phyloP scores from a whole-genome alignment of 192 early-diverging fungal genomes.

The Lunasporangiospora selenospora region DNA sequence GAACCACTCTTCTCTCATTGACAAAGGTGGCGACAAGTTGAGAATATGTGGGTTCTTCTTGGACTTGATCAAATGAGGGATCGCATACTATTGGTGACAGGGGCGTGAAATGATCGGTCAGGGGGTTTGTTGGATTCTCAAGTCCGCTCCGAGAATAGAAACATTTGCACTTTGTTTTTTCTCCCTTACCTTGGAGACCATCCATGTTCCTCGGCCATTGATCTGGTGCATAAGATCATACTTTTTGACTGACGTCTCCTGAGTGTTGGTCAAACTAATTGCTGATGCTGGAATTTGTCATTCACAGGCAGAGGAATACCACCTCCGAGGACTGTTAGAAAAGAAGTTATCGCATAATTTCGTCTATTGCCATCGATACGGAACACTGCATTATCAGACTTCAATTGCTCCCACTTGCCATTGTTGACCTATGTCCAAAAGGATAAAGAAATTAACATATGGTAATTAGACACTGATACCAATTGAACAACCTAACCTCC shows the following conservation, averaged over 20 bases:
- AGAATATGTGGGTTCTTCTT: slow-evolving; percentile 76
- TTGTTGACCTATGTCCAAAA: slow-evolving; percentile 45
- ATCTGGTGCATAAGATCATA: slow-evolving; percentile 81
- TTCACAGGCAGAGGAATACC: too few species aligned
- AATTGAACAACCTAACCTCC: too few species aligned
- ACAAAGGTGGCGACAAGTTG: slow-evolving; percentile 74
- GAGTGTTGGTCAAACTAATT: slow-evolving; percentile 70
- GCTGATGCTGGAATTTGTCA: slow-evolving; percentile 67
- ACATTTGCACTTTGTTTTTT: neutral
- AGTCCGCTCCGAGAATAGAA: too few species aligned
- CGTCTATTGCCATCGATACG: too few species aligned
- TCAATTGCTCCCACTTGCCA: slow-evolving; percentile 4
- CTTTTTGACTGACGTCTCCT: slow-evolving; percentile 60
- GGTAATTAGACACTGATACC: too few species aligned
- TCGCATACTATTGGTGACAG: slow-evolving; percentile 47
- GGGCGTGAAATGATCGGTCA: neutral
- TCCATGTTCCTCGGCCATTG: slow-evolving; percentile 83
- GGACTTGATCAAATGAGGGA: slow-evolving; percentile 72
- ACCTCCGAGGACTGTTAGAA: too few species aligned
- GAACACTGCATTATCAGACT: neutral
- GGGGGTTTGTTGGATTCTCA: too few species aligned
- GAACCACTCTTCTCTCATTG: slow-evolving; percentile 77
- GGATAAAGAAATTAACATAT: neutral
- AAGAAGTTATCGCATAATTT: too few species aligned
- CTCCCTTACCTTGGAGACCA: slow-evolving; percentile 66